These are phyloP conservation scores for Daldinia childiae DNA, from an alignment of 495 filamentous ascomycete genomes.

Conservation along the genomic window DNA sequence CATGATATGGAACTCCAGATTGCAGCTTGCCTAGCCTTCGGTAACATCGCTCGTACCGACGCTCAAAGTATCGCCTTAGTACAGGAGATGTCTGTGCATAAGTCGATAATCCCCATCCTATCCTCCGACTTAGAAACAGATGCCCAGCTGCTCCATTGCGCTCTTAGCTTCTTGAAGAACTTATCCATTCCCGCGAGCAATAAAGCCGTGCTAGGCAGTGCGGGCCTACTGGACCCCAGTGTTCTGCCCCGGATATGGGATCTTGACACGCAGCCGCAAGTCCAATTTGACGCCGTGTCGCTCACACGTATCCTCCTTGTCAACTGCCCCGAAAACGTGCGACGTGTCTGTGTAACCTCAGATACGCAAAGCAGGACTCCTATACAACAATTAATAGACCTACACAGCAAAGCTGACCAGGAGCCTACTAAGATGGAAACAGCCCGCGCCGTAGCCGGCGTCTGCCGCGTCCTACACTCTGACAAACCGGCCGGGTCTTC, in stretches of 20 bases:
- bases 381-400: conserved; percentile 67
- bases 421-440: conserved; percentile 79
- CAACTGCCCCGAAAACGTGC: conserved; percentile 67
- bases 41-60: conserved; percentile 80
- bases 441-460: conserved; percentile 69
- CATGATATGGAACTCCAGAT: conserved; percentile 64
- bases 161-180: conserved; percentile 81
- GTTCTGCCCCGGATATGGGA: conserved; percentile 69
- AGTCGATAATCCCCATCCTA: conserved; percentile 64
- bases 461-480: conserved; percentile 68
- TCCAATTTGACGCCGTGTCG: conserved; percentile 74
- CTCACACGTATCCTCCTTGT: conserved; percentile 72
- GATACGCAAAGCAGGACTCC: conserved; percentile 58
- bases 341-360: conserved; percentile 54
- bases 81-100: conserved; percentile 61
- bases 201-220: conserved; percentile 64
- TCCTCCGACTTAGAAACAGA: conserved; percentile 42
- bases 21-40: conserved; percentile 78
- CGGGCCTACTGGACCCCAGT: conserved; percentile 57
- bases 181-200: conserved; percentile 74
- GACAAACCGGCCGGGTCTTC: conserved; percentile 7
- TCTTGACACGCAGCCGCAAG: conserved; percentile 68
- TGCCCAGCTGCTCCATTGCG: conserved; percentile 69
- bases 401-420: conserved; percentile 66
- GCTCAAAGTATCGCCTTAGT: conserved; percentile 68